Evolutionary conservation across 1,284 basidiomycete genomes (phyloP), one percentile per base, ranked within the genome.

Genomic region (Cryptococcus sp.): DNA sequence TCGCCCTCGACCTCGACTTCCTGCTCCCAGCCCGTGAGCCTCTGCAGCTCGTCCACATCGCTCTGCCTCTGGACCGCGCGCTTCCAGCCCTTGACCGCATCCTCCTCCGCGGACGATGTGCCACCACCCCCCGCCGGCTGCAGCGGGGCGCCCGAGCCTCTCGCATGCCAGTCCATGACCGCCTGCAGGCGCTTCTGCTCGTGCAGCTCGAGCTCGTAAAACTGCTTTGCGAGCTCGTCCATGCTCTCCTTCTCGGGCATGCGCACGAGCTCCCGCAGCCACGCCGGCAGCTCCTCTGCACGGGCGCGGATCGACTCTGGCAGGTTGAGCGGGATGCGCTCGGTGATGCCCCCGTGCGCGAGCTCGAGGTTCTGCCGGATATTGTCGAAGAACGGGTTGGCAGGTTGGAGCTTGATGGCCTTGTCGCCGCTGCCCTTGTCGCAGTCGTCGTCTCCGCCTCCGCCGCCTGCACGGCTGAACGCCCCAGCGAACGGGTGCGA

Each of bases 281-380:
- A 98, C 12, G 78, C 70, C 0, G 95, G 95, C 15, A 98, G 81
- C 45, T 91, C 88, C 12, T 79, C 67, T 12, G 87, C 82, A 21
- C 90, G 82, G 9, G 80, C 77, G 18, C 82, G 80, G 21, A 88
- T 82, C 13, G 83, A 79, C 37, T 79, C 73, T 0, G 89, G 84
- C 3, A 96, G 80, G 36, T 82, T 82, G 51, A 96, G 82, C 6
- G 90, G 83, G 49, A 91, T 90, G 51, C 88, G 85, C 69, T 91
- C 86, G 0, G 85, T 87, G 64, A 89, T 87, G n/a, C 79, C 78
- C 9, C 90, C 91, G 52, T 90, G 87, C 12, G 86, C 84, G 37
- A 96, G 83, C 78, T 98, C 95, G 16, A 87, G 77, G 69, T 98
- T 96, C 76, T 98, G 95, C 35, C 95, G 87, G 66, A 98, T 91